Evolutionary conservation across 1,284 basidiomycete species (phyloP).

Genomic region (Apiotrichum veenhuisii): DNA sequence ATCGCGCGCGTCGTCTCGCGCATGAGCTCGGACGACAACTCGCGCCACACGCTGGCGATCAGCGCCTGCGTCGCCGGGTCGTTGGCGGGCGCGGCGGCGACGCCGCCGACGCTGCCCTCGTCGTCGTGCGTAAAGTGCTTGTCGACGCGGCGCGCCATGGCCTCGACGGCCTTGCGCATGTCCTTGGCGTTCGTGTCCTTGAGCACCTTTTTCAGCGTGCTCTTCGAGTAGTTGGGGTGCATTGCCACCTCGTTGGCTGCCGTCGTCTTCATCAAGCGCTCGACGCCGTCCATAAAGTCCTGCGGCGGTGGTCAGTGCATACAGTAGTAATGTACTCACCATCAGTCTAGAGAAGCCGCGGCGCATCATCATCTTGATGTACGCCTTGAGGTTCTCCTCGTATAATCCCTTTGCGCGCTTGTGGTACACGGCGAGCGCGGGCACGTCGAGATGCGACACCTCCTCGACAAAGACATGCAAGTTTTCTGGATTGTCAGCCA

Average conservation of each 20-base stretch:
- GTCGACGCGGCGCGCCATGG: slow-evolving; percentile 83
- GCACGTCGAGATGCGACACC: slow-evolving; percentile 57
- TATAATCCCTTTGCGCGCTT: slow-evolving; percentile 77
- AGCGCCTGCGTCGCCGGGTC: slow-evolving; percentile 57
- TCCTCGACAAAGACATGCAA: slow-evolving; percentile 90
- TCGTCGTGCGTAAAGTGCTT: slow-evolving; percentile 71
- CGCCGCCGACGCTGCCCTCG: slow-evolving; percentile 5
- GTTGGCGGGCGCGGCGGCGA: neutral
- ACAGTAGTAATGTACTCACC: slow-evolving; percentile 58
- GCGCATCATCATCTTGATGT: slow-evolving; percentile 81
- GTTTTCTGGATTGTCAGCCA: slow-evolving; percentile 63
- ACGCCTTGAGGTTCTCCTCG: slow-evolving; percentile 77
- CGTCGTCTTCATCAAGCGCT: slow-evolving; percentile 75
- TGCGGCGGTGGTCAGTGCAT: slow-evolving; percentile 39
- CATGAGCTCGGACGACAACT: slow-evolving; percentile 75
- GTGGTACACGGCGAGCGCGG: slow-evolving; percentile 64
- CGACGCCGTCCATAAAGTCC: slow-evolving; percentile 93
- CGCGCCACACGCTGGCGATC: slow-evolving; percentile 78
- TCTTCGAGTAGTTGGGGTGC: slow-evolving; percentile 72
- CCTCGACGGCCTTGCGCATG: slow-evolving; percentile 74
- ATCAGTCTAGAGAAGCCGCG: slow-evolving; percentile 83
- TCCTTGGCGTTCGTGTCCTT: slow-evolving; percentile 87
- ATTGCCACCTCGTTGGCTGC: slow-evolving; percentile 73
- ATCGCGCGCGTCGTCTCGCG: slow-evolving; percentile 66
- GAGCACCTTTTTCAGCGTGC: slow-evolving; percentile 73